Evolutionary conservation across 371 early-diverging fungal genomes (phyloP), one percentile per base, ranked within the genome.

Genomic region (Rhizopus sp.): DNA sequence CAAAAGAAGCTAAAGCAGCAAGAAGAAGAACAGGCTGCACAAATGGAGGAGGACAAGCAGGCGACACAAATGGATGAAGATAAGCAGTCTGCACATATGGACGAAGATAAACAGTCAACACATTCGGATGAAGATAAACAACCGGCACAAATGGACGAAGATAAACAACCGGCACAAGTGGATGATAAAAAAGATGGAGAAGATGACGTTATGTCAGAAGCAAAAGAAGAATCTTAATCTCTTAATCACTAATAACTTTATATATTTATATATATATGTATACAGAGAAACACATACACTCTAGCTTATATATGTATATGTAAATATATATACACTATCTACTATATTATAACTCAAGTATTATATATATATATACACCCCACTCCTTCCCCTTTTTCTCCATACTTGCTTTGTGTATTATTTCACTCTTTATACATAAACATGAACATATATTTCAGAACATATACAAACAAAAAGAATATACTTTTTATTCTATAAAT

Each of bases 131-230:
- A 49, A 16, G 45, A 55, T 31, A 47, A 61, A 12, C 50, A 32
- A n/a, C 38, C 54, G 9, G 33, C 34, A 34, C 32, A 42, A 16
- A 42, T 15, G 37, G 12, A 5, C 34, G 51, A 16, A 50, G 34
- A 35, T n/a, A 15, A 37, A 10, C 33, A 49, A 12, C 47, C 3
- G 9, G 30, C 31, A 4, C 15, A 49, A 10, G 38, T 7, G 4
- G 39, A 53, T 29, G 9, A 7, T 13, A 17, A 9, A 29, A 46
- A 46, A 46, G 46, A 50, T 16, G 59, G 51, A 45, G 59, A 59
- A 46, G 59, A 59, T 38, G 59, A 59, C 13, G 46, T 59, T 6
- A 59, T 59, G 59, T 45, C 59, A 37, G 59, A 59, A 16, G 59
- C 37, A 42, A 52, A 59, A 46, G 46, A 37, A 10, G 38, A 46